phyloP scores from a whole-genome alignment of 2,329 filamentous ascomycete species.

The Colletotrichum horii region DNA sequence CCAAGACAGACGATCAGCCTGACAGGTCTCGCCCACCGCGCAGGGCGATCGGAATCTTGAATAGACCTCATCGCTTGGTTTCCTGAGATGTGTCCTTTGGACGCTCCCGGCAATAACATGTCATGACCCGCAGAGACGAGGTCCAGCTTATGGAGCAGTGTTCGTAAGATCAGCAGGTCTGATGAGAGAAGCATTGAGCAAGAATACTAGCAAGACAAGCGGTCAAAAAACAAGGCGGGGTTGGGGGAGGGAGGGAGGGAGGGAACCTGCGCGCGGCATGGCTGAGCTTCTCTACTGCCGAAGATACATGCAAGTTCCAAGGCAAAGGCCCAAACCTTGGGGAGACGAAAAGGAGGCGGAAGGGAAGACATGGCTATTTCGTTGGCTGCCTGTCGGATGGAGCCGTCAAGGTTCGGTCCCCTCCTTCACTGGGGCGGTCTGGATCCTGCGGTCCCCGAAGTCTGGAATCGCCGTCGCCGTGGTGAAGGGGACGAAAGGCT shows the following conservation, averaged over 20 bases:
- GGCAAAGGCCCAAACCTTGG: not conserved
- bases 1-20: not conserved
- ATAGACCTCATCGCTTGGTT: not conserved
- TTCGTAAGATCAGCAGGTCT: not conserved
- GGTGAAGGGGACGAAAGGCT: not conserved
- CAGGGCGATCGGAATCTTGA: not conserved
- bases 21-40: not conserved
- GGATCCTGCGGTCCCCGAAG: not conserved
- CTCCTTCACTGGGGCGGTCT: not conserved
- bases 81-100: not conserved
- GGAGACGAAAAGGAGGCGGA: not conserved
- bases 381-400: no score
- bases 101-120: not conserved
- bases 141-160: not conserved
- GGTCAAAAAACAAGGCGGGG: not conserved
- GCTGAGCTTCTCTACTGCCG: not conserved
- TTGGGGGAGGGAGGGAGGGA: not conserved
- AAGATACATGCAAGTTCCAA: not conserved
- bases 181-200: not conserved
- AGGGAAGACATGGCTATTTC: not conserved
- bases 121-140: not conserved
- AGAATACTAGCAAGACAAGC: not conserved
- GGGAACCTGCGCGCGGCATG: not conserved
- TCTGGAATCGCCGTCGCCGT: not conserved
- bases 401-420: not conserved